These are phyloP conservation scores for Clathrus columnatus DNA, from an alignment of 768 basidiomycete species.

Conservation along the genomic window DNA sequence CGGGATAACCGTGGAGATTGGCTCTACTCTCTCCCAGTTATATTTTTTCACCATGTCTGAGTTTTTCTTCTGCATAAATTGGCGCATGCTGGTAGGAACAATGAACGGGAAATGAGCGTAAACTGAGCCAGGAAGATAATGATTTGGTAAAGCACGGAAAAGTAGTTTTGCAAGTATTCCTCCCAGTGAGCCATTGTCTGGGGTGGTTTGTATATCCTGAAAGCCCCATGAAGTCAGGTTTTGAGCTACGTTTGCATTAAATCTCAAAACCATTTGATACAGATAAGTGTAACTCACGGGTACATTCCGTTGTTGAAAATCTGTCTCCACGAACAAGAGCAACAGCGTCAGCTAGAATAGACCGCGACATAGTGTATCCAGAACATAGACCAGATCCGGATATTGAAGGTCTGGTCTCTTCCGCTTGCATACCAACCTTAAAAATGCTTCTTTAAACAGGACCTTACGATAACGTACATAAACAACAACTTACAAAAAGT, in stretches of 20 bases:
- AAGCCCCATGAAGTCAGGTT: conserved; percentile 79
- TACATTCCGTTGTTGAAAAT: conserved; percentile 69
- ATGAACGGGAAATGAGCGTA: conserved; percentile 82
- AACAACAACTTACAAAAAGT: conserved; percentile 59
- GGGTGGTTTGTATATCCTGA: conserved; percentile 56
- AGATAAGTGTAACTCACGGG: conserved; percentile 62
- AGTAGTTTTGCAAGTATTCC: conserved; percentile 68
- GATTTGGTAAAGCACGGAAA: conserved; percentile 59
- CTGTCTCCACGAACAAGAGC: conserved; percentile 81
- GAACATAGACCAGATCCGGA: conserved; percentile 82
- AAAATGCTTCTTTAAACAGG: too few species aligned
- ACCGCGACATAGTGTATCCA: conserved; percentile 79
- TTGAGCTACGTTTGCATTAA: too few species aligned
- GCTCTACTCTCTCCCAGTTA: not conserved
- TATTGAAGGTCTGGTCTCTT: conserved; percentile 52
- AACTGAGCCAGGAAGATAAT: conserved; percentile 54
- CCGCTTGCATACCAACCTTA: conserved; percentile 21
- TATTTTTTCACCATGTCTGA: not conserved
- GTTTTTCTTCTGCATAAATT: conserved; percentile 25
- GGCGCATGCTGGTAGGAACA: conserved; percentile 44
- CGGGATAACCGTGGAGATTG: not conserved
- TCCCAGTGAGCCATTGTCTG: conserved; percentile 62
- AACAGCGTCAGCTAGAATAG: conserved; percentile 80
- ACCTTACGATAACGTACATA: not conserved
- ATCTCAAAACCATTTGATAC: too few species aligned